Conservation (phyloP, 1,139 yeast species). For the Magnusiomyces sp. region DNA sequence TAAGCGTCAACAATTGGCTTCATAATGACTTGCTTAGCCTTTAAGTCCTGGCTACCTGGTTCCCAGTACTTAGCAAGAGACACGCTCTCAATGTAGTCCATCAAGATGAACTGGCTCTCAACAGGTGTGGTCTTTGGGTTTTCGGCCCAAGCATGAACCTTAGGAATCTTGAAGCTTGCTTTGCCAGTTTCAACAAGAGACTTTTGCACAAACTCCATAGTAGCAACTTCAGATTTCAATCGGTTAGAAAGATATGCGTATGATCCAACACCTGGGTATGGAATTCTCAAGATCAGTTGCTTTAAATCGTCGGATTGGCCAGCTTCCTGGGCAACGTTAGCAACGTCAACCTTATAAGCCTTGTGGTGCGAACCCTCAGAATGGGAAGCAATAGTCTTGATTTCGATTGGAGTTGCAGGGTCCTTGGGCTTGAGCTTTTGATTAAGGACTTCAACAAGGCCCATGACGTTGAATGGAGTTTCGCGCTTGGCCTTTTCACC, state of each 20-base stretch:
- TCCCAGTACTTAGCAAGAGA: conserved; percentile 85
- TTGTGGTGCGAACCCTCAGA: conserved; percentile 95
- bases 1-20: conserved; percentile 32
- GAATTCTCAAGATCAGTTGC: conserved; percentile 65
- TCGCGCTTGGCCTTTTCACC: conserved; percentile 64
- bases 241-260: conserved; percentile 56
- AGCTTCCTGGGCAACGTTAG: conserved; percentile 33
- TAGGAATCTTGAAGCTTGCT: conserved; percentile 43
- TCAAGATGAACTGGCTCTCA: conserved; percentile 64
- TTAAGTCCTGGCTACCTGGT: conserved; percentile 56
- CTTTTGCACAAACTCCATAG: conserved; percentile 68
- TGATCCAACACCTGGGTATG: conserved; percentile 53
- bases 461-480: conserved; percentile 78
- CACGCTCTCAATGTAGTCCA: conserved; percentile 66
- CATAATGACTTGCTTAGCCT: conserved; percentile 31
- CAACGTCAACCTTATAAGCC: conserved; percentile 61
- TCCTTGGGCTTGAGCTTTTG: conserved; percentile 24
- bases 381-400: conserved; percentile 69
- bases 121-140: conserved; percentile 49
- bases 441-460: conserved; percentile 39
- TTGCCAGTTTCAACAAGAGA: conserved; percentile 29
- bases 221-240: conserved; percentile 86
- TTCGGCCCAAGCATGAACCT: conserved; percentile 64
- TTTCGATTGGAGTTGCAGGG: conserved; percentile 32
- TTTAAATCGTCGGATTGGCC: conserved; percentile 9